Percentiles rank a stretch among this genome's conserved stretches.
Evolutionary conservation across 2,329 filamentous ascomycete species (phyloP).

Genomic region (Aspergillus sp.): DNA sequence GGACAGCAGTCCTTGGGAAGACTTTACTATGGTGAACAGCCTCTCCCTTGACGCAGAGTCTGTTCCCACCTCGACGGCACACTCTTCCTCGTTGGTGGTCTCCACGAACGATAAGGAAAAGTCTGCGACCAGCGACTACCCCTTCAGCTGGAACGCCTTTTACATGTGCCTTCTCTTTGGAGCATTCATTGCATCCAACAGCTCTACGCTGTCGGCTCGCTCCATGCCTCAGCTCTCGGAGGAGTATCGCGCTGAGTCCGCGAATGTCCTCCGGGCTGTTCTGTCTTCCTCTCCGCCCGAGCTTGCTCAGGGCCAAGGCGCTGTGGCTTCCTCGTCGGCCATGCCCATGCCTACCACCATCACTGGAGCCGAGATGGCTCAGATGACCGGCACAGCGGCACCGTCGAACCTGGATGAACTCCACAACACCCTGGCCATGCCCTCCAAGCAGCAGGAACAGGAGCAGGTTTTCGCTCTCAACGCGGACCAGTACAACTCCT

Average conservation of each 20-base stretch:
- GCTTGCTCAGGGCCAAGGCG: slow-evolving; percentile 44
- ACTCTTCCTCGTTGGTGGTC: slow-evolving; percentile 37
- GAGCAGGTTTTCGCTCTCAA: slow-evolving; percentile 87
- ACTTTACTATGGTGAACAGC: slow-evolving; percentile 74
- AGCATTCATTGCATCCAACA: slow-evolving; percentile 91
- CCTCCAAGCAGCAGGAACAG: slow-evolving; percentile 80
- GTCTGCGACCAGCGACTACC: slow-evolving; percentile 65
- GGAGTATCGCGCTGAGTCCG: slow-evolving; percentile 50
- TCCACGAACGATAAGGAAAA: slow-evolving; percentile 46
- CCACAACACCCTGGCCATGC: slow-evolving; percentile 68
- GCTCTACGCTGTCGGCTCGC: slow-evolving; percentile 60
- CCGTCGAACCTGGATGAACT: slow-evolving; percentile 61
- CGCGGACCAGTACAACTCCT: slow-evolving; percentile 81
- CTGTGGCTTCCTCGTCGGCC: slow-evolving; percentile 28
- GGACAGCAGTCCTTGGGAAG: slow-evolving; percentile 75
- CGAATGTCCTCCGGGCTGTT: slow-evolving; percentile 50
- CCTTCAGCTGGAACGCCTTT: slow-evolving; percentile 65
- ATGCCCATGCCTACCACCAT: slow-evolving; percentile 35
- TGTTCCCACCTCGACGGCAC: slow-evolving; percentile 30
- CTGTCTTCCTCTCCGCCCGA: slow-evolving; percentile 48
- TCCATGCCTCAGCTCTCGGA: slow-evolving; percentile 55
- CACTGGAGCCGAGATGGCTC: slow-evolving; percentile 42
- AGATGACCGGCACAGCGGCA: slow-evolving; percentile 34
- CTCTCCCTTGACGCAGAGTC: slow-evolving; percentile 44
- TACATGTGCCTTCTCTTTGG: slow-evolving; percentile 97